Percentiles rank a stretch among this genome's conserved stretches.
phyloP scores from a whole-genome alignment of 306 rosid genomes.

The Cyamopsis tetragonoloba region DNA sequence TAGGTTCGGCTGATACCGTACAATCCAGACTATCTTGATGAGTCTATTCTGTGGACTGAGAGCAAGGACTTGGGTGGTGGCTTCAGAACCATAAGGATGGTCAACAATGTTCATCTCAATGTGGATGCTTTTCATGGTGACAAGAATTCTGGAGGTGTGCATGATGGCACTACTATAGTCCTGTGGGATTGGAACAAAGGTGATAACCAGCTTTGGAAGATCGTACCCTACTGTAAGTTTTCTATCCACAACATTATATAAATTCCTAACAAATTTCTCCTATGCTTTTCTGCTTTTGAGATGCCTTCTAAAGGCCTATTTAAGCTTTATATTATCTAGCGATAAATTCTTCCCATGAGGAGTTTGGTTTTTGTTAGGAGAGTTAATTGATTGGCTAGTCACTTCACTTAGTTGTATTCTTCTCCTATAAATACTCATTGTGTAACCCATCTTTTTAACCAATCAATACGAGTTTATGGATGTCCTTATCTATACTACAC shows the following conservation, averaged over 20 bases:
- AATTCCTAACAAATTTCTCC: background rate
- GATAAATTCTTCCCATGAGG: background rate
- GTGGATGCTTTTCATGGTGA: slow-evolving; percentile 85
- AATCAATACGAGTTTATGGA: too few relatives aligned
- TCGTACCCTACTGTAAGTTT: slow-evolving; percentile 65
- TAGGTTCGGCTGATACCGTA: slow-evolving; percentile 66
- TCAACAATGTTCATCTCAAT: slow-evolving; percentile 64
- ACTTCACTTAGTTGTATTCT: too few relatives aligned
- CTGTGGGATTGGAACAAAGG: slow-evolving; percentile 80
- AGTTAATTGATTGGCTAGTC: too few relatives aligned
- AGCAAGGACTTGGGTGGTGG: slow-evolving; percentile 68
- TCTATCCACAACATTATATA: background rate
- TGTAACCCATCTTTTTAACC: too few relatives aligned
- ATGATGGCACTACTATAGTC: slow-evolving; percentile 67
- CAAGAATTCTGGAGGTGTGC: slow-evolving; percentile 76
- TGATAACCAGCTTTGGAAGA: slow-evolving; percentile 82
- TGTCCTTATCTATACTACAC: too few relatives aligned
- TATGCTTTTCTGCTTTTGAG: background rate
- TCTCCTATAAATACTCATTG: too few relatives aligned
- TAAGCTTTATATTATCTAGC: background rate
- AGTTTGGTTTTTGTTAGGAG: too few relatives aligned
- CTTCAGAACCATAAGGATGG: slow-evolving; percentile 71
- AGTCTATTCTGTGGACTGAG: slow-evolving; percentile 76
- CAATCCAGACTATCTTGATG: slow-evolving; percentile 57
- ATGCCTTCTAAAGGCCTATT: background rate